Evolutionary conservation across 164 flowering plant genomes (phyloP), one percentile per base, ranked within the genome.

Genomic region (Kalanchoe fedtschenkoi): DNA sequence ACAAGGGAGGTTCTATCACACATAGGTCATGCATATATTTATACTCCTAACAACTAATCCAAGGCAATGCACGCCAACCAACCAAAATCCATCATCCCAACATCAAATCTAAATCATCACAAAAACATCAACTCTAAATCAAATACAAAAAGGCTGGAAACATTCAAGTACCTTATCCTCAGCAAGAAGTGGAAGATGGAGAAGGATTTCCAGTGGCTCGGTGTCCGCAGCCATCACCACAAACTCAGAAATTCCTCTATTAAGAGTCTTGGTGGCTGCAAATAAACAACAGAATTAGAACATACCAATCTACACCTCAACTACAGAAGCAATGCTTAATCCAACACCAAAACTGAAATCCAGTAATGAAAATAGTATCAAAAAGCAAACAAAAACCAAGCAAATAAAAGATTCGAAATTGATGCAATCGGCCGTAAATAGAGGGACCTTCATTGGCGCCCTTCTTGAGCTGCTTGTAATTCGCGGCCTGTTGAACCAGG

Each of bases 401-500:
- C 17, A 21, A 28, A 1, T 15, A 8, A 5, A 19, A 44, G n/a
- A n/a, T 17, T 21, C 4, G 34, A 0, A 13, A 6, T 1, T 3
- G 5, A 7, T 5, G 30, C 10, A 39, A 4, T 28, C 8, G 3
- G 21, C 13, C 24, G 60, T 13, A 46, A 22, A 47, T 22, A 29
- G 24, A 47, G 10, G 1, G 28, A 77, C 88, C 85, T 81, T 84
- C 89, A 65, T 84, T 84, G 30, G 86, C 89, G 33, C 89, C 86
- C 77, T 83, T 83, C 62, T 81, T 83, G 66, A 83, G 81, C 62
- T 83, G 88, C 76, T 83, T 81, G 77, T 80, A 81, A 54, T 83
- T 77, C 28, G 85, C 71, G 62, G 88, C 88, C 70, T 84, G 89
- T 46, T 78, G 83, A 71, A 84, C 79, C 32, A 84, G 74, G 61